Conservation (phyloP, 495 filamentous ascomycete species). For the Penicillium maclennaniae region DNA sequence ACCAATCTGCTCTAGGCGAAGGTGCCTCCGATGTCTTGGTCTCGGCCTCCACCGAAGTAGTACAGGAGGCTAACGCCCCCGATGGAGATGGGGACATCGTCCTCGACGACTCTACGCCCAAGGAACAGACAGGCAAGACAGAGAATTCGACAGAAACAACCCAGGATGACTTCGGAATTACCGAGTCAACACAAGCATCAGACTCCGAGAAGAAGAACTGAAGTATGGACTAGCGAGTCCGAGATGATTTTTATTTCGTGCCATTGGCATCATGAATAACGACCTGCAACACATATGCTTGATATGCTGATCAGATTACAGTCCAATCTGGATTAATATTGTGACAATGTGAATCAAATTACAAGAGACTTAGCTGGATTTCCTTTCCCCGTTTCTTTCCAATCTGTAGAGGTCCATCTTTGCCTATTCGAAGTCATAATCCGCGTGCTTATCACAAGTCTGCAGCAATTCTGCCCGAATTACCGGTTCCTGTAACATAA, state of each 20-base stretch:
- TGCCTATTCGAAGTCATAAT: constrained; percentile 1
- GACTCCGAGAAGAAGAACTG: constrained; percentile 17
- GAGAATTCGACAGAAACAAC: constrained; percentile 7
- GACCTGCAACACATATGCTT: constrained; percentile 17
- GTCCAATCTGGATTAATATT: not conserved
- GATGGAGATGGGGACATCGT: constrained; percentile 45
- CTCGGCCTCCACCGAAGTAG: constrained; percentile 9
- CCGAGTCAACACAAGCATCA: constrained; percentile 6
- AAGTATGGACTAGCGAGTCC: not conserved
- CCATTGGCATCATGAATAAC: constrained; percentile 28
- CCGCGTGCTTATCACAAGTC: constrained; percentile 17
- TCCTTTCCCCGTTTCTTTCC: not conserved
- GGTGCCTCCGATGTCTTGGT: constrained; percentile 9
- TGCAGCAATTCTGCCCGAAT: constrained; percentile 14
- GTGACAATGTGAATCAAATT: not conserved
- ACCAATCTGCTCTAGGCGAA: constrained; percentile 10
- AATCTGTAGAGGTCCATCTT: not conserved
- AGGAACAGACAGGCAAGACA: constrained; percentile 10
- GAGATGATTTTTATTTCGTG: constrained; percentile 4
- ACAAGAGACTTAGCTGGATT: not conserved
- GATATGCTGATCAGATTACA: constrained; percentile 1
- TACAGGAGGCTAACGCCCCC: constrained; percentile 4
- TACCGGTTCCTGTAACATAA: constrained; percentile 11
- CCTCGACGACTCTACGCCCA: constrained; percentile 30
- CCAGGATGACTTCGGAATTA: constrained; percentile 4